phyloP scores from a whole-genome alignment of 129 eudicot genomes.

The Lactuca sativa region DNA sequence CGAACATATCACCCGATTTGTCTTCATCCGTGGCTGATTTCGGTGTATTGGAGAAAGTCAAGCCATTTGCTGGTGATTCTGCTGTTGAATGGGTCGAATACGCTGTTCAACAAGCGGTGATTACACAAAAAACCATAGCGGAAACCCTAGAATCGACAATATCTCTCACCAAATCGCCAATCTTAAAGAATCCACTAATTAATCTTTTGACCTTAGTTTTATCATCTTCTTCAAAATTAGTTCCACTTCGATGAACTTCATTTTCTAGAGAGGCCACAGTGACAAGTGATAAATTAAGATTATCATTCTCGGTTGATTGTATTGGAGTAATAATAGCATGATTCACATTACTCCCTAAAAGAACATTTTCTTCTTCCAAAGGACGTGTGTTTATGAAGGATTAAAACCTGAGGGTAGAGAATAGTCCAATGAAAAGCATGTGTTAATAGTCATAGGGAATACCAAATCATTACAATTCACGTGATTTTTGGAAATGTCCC shows the following conservation, averaged over 20 bases:
- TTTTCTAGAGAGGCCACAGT: slow-evolving; percentile 13
- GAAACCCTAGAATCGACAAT: too few species aligned
- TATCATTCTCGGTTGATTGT: slow-evolving; percentile 17
- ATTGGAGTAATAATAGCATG: not conserved
- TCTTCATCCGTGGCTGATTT: too few species aligned
- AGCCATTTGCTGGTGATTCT: too few species aligned
- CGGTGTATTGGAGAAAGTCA: too few species aligned
- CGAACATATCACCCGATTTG: too few species aligned
- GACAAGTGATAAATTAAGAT: slow-evolving; percentile 28
- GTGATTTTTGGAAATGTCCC: not conserved
- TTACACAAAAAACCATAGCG: too few species aligned
- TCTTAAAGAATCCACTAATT: too few species aligned
- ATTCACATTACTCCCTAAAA: slow-evolving; percentile 9
- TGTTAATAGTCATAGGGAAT: not conserved
- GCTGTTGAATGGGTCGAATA: too few species aligned
- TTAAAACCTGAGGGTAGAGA: not conserved
- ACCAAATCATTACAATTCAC: not conserved
- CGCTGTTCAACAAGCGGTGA: too few species aligned
- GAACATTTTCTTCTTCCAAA: slow-evolving; percentile 4
- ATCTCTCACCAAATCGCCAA: too few species aligned
- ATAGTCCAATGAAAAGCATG: slow-evolving; percentile 18
- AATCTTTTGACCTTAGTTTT: slow-evolving; percentile 9
- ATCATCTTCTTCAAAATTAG: slow-evolving; percentile 7
- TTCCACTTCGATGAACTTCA: slow-evolving; percentile 3
- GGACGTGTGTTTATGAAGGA: not conserved